Evolutionary conservation across 768 basidiomycete species (phyloP), one percentile per base, ranked within the genome.

Genomic region (Leccinellum rugosiceps): DNA sequence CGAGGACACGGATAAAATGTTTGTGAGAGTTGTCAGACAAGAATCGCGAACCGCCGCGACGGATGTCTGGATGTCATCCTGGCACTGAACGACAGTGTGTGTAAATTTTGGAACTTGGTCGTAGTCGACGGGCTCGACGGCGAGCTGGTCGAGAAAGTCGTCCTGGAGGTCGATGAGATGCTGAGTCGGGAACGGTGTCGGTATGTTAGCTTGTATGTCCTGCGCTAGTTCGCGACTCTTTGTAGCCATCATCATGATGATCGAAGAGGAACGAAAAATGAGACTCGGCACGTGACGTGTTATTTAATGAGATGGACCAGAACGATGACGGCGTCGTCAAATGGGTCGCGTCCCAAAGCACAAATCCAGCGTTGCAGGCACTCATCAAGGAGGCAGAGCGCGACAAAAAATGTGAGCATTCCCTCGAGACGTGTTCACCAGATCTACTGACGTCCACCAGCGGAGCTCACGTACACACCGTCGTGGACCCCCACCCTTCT

Each of bases 21-120:
- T 85, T 63, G 85, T 83, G 48, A 93, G 75, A 2, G 87, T 88
- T 76, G 84, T 85, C 25, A 92, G 65, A 68, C 88, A 91, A 17
- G 88, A 88, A 57, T 78, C 80, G 63, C 90, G 86, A 31, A 92
- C 88, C 55, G 81, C 79, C 14, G 79, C 75, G 61, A 93, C 85
- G n/a, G 89, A 91, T 9, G 87, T 83, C 63, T 86, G 75, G 34
- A 90, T 74, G 61, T 88, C 84, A 59, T 77, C 78, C 83, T 87
- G 25, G 25, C 25, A 25, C 25, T 25, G 25, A 15, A 35, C 7
- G 34, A 34, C 35, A 8, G n/a, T n/a, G n/a, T 17, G 17, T 10
- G 56, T 10, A 43, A 56, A 35, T 17, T 38, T 38, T 8, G 14
- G 35, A 31, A 11, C 1, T n/a, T 38, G 51, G 25, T 60, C 59